phyloP scores from a whole-genome alignment of 768 basidiomycete species.

The Xerocomellus intermedius region DNA sequence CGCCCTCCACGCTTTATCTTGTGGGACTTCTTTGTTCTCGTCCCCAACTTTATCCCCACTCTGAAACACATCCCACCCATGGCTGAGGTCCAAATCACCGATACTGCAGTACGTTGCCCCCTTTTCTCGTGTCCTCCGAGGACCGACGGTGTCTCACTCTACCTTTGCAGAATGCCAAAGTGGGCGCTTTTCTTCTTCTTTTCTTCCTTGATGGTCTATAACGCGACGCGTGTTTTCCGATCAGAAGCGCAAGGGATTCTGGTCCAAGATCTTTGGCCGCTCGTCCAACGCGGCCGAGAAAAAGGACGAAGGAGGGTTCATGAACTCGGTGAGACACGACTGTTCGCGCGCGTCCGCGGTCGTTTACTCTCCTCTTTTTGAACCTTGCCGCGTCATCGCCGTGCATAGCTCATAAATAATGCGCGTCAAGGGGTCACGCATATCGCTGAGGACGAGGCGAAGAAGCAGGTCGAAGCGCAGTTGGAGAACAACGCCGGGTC shows the following conservation, averaged over 20 bases:
- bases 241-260: slow-evolving; percentile 21
- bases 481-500: not conserved
- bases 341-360: not conserved
- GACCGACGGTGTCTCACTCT: not conserved
- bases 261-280: slow-evolving; percentile 3
- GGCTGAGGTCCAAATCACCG: not conserved
- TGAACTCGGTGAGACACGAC: slow-evolving; percentile 2
- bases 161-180: slow-evolving; percentile 6
- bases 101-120: not conserved
- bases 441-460: slow-evolving; percentile 11
- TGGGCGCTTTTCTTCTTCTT: not conserved
- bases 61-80: not conserved
- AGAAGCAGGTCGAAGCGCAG: slow-evolving; percentile 1
- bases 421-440: slow-evolving; percentile 7
- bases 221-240: not conserved
- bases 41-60: not conserved
- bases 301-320: slow-evolving; percentile 1
- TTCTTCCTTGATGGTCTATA: not conserved
- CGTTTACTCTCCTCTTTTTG: too few species aligned
- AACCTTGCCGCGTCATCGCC: too few species aligned
- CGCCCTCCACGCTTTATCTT: slow-evolving; percentile 6
- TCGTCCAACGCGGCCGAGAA: not conserved
- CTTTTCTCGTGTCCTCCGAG: not conserved
- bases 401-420: not conserved
- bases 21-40: not conserved